phyloP scores from a whole-genome alignment of 2,329 filamentous ascomycete species.

The Stachybotrys echinatus region DNA sequence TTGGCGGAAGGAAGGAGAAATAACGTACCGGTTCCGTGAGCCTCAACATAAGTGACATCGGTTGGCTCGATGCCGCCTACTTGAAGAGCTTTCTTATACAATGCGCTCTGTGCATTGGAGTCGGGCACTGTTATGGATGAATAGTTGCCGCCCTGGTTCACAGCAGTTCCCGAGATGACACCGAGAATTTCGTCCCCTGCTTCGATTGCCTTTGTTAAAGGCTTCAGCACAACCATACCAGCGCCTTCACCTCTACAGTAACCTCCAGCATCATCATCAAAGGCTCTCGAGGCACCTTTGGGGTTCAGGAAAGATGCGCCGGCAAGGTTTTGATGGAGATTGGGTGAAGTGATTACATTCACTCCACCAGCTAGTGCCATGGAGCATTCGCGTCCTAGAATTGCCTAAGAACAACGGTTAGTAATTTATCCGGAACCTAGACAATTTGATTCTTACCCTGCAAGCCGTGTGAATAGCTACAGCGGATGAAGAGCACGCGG shows the following conservation, averaged over 20 bases:
- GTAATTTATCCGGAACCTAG: background rate
- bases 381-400: background rate
- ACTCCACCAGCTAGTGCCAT: background rate
- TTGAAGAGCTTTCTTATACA: background rate
- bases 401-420: background rate
- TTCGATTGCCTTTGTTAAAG: conserved; percentile 1
- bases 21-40: conserved; percentile 6
- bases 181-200: background rate
- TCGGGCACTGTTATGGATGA: background rate
- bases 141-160: background rate
- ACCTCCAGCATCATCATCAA: background rate
- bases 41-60: conserved; percentile 24
- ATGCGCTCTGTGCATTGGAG: background rate
- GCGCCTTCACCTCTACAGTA: conserved; percentile 1
- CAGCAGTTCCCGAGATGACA: background rate
- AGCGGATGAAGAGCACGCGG: background rate
- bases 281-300: background rate
- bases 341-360: background rate
- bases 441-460: background rate
- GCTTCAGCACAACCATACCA: background rate
- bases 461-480: background rate
- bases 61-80: conserved; percentile 24
- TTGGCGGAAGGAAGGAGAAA: too few relatives aligned
- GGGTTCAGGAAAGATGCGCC: background rate
- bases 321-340: background rate